Percentiles rank a stretch among this genome's conserved stretches.
phyloP scores from a whole-genome alignment of 2,329 filamentous ascomycete species.

The Colletotrichum echinochloae region DNA sequence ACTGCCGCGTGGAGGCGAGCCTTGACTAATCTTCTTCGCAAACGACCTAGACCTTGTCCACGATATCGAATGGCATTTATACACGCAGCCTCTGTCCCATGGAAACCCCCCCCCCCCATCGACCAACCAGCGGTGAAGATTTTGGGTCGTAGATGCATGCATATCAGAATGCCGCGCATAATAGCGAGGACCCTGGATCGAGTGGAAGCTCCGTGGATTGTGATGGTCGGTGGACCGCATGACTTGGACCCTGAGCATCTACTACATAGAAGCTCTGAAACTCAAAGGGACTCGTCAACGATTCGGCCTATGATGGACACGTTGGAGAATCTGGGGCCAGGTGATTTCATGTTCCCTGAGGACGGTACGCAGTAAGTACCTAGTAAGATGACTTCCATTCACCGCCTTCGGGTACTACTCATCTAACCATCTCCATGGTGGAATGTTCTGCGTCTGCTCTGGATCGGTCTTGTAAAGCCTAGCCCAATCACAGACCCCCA shows the following conservation, averaged over 20 bases:
- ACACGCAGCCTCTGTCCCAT: background rate
- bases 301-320: slow-evolving; percentile 13
- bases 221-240: slow-evolving; percentile 23
- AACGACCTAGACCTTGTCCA: slow-evolving; percentile 24
- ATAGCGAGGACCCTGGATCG: slow-evolving; percentile 35
- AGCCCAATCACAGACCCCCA: background rate
- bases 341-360: slow-evolving; percentile 3
- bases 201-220: slow-evolving; percentile 7
- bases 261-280: slow-evolving; percentile 30
- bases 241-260: slow-evolving; percentile 39
- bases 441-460: background rate
- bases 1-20: slow-evolving; percentile 17
- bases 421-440: slow-evolving; percentile 5
- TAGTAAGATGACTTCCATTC: slow-evolving; percentile 14
- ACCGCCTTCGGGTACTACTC: slow-evolving; percentile 16
- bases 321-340: slow-evolving; percentile 5
- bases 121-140: slow-evolving; percentile 34
- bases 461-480: background rate
- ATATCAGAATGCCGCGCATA: slow-evolving; percentile 11
- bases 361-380: background rate
- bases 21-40: slow-evolving; percentile 20
- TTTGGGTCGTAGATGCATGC: background rate
- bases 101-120: background rate
- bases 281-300: slow-evolving; percentile 22
- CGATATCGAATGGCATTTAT: slow-evolving; percentile 11